Evolutionary conservation across 1,284 basidiomycete species (phyloP), one percentile per base, ranked within the genome.

Genomic region (Melampsora occidentalis): DNA sequence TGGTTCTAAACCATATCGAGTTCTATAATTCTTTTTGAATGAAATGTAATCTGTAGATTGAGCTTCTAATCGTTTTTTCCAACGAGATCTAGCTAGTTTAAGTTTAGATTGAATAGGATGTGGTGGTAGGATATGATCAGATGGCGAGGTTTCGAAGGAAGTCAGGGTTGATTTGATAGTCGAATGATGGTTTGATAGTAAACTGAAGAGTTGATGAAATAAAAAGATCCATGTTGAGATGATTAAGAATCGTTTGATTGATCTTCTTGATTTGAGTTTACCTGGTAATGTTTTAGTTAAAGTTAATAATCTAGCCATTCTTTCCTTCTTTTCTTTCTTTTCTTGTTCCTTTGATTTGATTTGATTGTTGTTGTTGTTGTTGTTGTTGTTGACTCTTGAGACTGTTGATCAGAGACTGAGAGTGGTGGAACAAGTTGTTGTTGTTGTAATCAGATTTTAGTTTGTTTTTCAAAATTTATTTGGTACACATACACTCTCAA

Each of bases 221-320:
- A 76, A 65, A 35, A 76, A 76, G 48, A 76, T 16, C 72, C 72
- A 76, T 0, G 66, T 59, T 6, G 66, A 69, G 64, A 69, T 20
- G 64, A 76, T 69, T 25, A 76, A 76, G 72, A 68, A 39, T 48
- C 72, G 65, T 59, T 63, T 68, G 72, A 76, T 46, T 18, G 72
- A 76, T 33, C 72, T 53, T 68, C 72, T 61, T 57, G 72, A 76
- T n/a, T 66, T 63, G 9, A 76, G 57, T 76, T 76, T 76, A 49
- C 72, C 72, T 39, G 72, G 72, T 7, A 76, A 46, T 12, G 42
- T 42, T 14, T 42, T 42, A 14, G 42, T 42, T 9, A 42, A 42
- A 33, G 66, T 61, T 65, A 76, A 57, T 57, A 63, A 51, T 31
- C 72, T 65, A 73, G 63, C 31, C 71, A 73, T 73, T 9, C 35